Evolutionary conservation across 805 yeast genomes (phyloP).

Genomic region (Metschnikowia borealis): DNA sequence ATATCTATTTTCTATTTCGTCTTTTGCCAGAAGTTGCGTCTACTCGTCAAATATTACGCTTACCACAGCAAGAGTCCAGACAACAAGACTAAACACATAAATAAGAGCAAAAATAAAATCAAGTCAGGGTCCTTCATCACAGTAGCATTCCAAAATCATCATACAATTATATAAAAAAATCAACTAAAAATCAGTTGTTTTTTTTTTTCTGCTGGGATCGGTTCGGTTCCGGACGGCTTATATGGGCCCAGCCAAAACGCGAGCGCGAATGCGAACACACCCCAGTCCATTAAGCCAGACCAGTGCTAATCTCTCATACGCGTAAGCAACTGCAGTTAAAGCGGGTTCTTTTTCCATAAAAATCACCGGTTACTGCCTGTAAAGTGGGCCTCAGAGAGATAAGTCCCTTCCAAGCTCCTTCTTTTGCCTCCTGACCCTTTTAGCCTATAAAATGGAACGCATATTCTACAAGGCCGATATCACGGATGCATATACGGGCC

Average conservation of each 20-base stretch:
- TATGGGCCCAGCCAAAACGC: not conserved
- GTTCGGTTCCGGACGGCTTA: not conserved
- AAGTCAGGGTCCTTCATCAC: not conserved
- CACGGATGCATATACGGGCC: constrained; percentile 57
- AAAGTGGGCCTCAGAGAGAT: not conserved
- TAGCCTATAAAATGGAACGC: constrained; percentile 28
- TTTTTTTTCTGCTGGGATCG: not conserved
- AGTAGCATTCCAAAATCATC: not conserved
- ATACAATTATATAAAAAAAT: not conserved
- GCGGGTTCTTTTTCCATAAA: not conserved
- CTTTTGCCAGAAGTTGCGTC: not conserved
- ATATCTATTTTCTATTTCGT: not conserved
- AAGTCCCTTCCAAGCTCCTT: not conserved
- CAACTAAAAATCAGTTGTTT: too few species aligned
- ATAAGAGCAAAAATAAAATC: too few species aligned
- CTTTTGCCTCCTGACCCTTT: not conserved
- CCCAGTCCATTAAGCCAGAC: not conserved
- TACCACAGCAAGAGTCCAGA: too few species aligned
- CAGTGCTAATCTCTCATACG: not conserved
- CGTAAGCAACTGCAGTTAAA: not conserved
- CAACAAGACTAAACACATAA: too few species aligned
- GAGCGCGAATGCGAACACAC: not conserved
- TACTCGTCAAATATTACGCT: not conserved
- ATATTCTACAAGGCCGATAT: constrained; percentile 58
- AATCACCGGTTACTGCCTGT: not conserved